Conservation (phyloP, 169 alveolate genomes). For the Condylostoma magnum region DNA sequence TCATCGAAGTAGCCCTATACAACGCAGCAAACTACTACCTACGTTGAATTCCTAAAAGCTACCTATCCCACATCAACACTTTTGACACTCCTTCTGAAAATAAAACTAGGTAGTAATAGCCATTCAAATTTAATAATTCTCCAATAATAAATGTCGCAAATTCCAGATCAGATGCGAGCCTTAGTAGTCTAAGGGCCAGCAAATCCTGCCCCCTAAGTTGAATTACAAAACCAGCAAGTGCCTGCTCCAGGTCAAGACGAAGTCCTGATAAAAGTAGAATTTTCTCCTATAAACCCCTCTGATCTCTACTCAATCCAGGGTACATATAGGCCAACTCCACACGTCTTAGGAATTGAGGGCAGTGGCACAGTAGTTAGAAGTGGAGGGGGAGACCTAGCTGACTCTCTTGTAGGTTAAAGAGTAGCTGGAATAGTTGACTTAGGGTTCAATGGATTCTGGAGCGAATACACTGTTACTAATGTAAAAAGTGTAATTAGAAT, state of each 20-base stretch:
- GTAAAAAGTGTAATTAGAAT: background rate
- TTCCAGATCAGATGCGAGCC: too few relatives aligned
- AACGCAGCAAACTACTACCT: too few relatives aligned
- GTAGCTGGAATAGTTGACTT: constrained; percentile 6
- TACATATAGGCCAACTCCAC: background rate
- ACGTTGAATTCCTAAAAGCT: too few relatives aligned
- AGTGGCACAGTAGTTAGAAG: background rate
- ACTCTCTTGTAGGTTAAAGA: background rate
- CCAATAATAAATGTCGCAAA: too few relatives aligned
- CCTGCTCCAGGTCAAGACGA: background rate
- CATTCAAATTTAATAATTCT: too few relatives aligned
- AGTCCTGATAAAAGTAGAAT: constrained; percentile 24
- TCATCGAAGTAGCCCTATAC: too few relatives aligned
- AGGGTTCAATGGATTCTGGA: background rate
- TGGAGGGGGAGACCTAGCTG: background rate
- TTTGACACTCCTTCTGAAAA: too few relatives aligned
- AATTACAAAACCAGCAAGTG: too few relatives aligned
- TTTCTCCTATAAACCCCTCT: background rate
- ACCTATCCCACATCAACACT: too few relatives aligned
- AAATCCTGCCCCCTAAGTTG: too few relatives aligned
- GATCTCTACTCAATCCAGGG: background rate
- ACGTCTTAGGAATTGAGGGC: constrained; percentile 15
- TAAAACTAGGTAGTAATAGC: too few relatives aligned
- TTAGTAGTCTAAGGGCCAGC: too few relatives aligned
- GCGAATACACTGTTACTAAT: constrained; percentile 2